These are phyloP conservation scores for Coprinopsis marcescibilis DNA, from an alignment of 768 basidiomycete species.

Conservation along the genomic window DNA sequence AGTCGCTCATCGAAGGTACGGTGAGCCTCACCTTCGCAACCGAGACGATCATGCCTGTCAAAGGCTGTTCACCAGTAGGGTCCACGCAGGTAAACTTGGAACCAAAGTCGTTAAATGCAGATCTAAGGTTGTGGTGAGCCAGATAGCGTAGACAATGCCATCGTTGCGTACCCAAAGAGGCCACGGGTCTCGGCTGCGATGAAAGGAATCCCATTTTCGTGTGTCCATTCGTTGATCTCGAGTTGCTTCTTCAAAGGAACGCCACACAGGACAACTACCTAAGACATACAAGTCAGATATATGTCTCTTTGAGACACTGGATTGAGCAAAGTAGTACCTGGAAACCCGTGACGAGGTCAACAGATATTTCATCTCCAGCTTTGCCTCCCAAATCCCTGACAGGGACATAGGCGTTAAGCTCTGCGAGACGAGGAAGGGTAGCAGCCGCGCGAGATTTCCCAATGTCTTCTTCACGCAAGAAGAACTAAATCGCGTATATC, in stretches of 20 bases:
- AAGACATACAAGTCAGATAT: slow-evolving; percentile 10
- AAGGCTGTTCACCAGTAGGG: slow-evolving; percentile 93
- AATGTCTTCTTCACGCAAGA: slow-evolving; percentile 81
- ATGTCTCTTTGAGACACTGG: slow-evolving; percentile 1
- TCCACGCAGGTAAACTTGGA: slow-evolving; percentile 92
- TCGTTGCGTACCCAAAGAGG: slow-evolving; percentile 73
- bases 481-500: slow-evolving; percentile 57
- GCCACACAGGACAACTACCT: slow-evolving; percentile 90
- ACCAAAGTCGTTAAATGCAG: slow-evolving; percentile 96
- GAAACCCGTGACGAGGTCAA: slow-evolving; percentile 80
- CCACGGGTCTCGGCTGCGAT: slow-evolving; percentile 88
- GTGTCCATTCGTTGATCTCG: slow-evolving; percentile 95
- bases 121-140: slow-evolving; percentile 38
- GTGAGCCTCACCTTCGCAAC: slow-evolving; percentile 63
- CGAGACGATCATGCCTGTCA: slow-evolving; percentile 93
- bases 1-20: not conserved
- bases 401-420: slow-evolving; percentile 94
- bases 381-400: slow-evolving; percentile 80
- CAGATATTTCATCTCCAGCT: slow-evolving; percentile 69
- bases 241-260: slow-evolving; percentile 75
- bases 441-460: slow-evolving; percentile 86
- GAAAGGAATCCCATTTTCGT: slow-evolving; percentile 83
- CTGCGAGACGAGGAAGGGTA: slow-evolving; percentile 82
- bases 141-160: not conserved
- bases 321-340: slow-evolving; percentile 51